A percentile compares a stretch with the other conserved stretches of the same genome.
Evolutionary conservation across 129 eudicot species (phyloP).

Genomic region (Logfia minima): DNA sequence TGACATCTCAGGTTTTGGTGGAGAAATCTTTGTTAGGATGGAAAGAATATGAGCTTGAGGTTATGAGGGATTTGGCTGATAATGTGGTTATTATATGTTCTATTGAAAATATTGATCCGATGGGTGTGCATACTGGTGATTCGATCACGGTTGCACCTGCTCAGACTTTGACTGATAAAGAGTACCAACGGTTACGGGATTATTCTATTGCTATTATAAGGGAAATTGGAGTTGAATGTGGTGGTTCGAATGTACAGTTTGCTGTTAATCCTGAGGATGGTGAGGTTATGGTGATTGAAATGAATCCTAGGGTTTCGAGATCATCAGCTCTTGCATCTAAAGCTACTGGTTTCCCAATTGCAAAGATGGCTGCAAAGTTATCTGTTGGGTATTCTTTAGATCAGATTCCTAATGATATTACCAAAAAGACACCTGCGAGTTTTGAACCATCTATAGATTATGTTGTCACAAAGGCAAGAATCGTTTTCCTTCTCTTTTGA

Average conservation of each 20-base stretch:
- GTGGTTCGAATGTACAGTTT: constrained; percentile 94
- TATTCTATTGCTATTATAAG: constrained; percentile 87
- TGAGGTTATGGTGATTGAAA: constrained; percentile 93
- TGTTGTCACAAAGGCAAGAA: constrained; percentile 84
- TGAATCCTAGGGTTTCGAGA: constrained; percentile 95
- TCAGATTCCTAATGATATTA: constrained; percentile 89
- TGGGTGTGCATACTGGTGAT: constrained; percentile 95
- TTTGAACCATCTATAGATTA: constrained; percentile 91
- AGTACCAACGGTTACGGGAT: constrained; percentile 92
- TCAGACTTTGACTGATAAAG: constrained; percentile 78
- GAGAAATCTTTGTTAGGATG: constrained; percentile 90
- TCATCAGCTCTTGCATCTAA: constrained; percentile 93
- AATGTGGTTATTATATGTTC: constrained; percentile 88
- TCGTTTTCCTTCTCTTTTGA: background rate
- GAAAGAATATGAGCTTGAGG: constrained; percentile 95
- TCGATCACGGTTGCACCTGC: constrained; percentile 93
- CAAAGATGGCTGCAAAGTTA: constrained; percentile 91
- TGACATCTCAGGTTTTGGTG: constrained; percentile 81
- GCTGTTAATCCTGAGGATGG: constrained; percentile 87
- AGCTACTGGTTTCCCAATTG: constrained; percentile 90
- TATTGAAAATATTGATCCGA: constrained; percentile 77
- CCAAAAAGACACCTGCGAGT: constrained; percentile 89
- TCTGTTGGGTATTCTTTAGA: constrained; percentile 92
- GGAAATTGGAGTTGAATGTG: constrained; percentile 98
- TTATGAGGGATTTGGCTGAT: constrained; percentile 96